Conservation (phyloP, 2,329 filamentous ascomycete species). For the Cadophora sp. region DNA sequence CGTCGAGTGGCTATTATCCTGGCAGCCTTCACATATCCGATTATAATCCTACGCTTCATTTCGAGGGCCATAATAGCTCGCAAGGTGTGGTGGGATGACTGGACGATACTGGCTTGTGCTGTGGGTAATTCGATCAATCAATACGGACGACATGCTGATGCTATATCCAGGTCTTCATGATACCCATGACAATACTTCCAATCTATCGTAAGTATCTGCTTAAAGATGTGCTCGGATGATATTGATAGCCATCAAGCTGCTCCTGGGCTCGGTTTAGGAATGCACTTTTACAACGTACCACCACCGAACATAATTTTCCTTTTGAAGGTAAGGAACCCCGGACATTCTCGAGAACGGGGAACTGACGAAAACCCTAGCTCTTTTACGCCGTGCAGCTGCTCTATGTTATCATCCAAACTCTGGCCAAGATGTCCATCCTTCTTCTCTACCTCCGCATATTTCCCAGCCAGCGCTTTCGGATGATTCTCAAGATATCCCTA, state of each 20-base stretch:
- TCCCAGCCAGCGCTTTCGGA: constrained; percentile 23
- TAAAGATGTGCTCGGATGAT: neutral
- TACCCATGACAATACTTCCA: constrained; percentile 28
- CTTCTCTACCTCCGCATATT: constrained; percentile 35
- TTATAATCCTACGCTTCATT: constrained; percentile 28
- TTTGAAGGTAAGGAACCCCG: constrained; percentile 24
- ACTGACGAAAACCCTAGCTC: constrained; percentile 23
- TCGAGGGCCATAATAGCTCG: constrained; percentile 25
- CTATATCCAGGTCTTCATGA: constrained; percentile 17
- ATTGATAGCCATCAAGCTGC: constrained; percentile 19
- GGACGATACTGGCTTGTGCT: constrained; percentile 25
- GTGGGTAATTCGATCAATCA: constrained; percentile 20
- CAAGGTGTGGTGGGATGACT: constrained; percentile 36
- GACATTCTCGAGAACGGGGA: neutral
- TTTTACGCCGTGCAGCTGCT: constrained; percentile 29
- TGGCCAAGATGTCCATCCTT: constrained; percentile 32
- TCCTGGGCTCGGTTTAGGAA: constrained; percentile 31
- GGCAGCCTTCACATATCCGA: constrained; percentile 28
- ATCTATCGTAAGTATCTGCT: constrained; percentile 28
- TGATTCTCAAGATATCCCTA: constrained; percentile 17
- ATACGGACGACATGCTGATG: neutral
- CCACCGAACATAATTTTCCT: constrained; percentile 27
- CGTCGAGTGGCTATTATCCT: constrained; percentile 23
- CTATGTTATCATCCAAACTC: constrained; percentile 24
- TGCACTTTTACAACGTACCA: constrained; percentile 35